Evolutionary conservation across 148 eudicot species (phyloP).

Genomic region (Amaranthus cruentus): DNA sequence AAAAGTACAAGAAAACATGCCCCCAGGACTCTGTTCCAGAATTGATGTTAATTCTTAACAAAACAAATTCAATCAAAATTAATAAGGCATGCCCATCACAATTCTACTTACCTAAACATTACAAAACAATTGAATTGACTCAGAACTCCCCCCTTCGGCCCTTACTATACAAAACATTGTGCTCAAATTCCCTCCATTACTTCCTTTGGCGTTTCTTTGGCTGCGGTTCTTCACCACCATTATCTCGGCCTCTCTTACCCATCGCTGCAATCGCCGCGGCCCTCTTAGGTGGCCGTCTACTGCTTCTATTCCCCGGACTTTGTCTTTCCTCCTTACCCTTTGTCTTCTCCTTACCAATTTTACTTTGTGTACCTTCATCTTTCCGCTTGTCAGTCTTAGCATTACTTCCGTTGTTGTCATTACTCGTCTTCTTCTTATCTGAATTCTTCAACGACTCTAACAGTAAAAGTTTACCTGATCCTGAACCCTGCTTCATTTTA

Average conservation of each 20-base stretch:
- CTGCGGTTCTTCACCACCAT: slow-evolving; percentile 27
- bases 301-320: slow-evolving; percentile 22
- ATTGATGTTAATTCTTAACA: neutral
- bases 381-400: slow-evolving; percentile 30
- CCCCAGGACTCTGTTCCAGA: neutral
- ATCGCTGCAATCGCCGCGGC: slow-evolving; percentile 34
- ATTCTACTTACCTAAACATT: neutral
- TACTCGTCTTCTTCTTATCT: slow-evolving; percentile 24
- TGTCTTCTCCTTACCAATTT: slow-evolving; percentile 18
- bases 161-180: neutral
- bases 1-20: neutral
- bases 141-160: slow-evolving; percentile 4
- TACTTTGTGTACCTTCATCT: slow-evolving; percentile 23
- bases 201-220: slow-evolving; percentile 49
- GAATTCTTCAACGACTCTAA: slow-evolving; percentile 34
- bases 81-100: neutral
- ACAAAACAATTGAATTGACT: neutral
- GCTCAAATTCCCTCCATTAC: neutral
- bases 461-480: slow-evolving; percentile 29
- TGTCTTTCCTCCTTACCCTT: slow-evolving; percentile 26
- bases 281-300: slow-evolving; percentile 44
- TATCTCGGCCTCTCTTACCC: slow-evolving; percentile 35
- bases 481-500: slow-evolving; percentile 28
- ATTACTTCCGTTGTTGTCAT: slow-evolving; percentile 17
- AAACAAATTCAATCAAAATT: neutral